These are phyloP conservation scores for Miscanthus sacchariflorus DNA, from an alignment of 202 grass and related monocot species.

Conservation along the genomic window DNA sequence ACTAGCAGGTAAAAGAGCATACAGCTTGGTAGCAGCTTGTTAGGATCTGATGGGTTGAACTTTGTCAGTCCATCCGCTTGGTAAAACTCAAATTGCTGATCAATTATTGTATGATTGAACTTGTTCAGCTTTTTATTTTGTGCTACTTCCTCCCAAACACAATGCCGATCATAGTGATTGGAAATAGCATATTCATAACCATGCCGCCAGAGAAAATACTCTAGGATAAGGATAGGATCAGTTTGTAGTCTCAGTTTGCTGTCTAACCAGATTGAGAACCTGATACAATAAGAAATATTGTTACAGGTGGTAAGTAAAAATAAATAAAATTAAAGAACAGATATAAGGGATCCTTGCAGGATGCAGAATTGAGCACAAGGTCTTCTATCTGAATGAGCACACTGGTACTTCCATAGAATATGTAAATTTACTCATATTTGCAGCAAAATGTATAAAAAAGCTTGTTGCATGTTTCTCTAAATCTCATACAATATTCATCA, in stretches of 20 bases:
- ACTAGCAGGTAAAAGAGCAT: conserved; percentile 45
- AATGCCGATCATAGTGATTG: conserved; percentile 96
- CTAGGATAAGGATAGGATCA: conserved; percentile 93
- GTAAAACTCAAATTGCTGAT: conserved; percentile 99
- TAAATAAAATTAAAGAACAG: conserved; percentile 20
- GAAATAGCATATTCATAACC: conserved; percentile 97
- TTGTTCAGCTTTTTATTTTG: conserved; percentile 99
- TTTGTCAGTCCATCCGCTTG: conserved; percentile 84
- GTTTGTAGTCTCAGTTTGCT: conserved; percentile 95
- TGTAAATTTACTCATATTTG: conserved; percentile 13
- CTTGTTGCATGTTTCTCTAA: not conserved
- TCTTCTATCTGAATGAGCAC: not conserved
- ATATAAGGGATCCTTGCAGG: not conserved
- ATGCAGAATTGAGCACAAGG: conserved; percentile 23
- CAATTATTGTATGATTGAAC: conserved; percentile 95
- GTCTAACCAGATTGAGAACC: conserved; percentile 99
- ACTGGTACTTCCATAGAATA: conserved; percentile 7
- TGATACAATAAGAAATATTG: conserved; percentile 49
- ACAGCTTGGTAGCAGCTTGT: conserved; percentile 95
- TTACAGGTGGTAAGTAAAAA: conserved; percentile 11
- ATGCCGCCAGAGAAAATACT: conserved; percentile 97
- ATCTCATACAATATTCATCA: not conserved
- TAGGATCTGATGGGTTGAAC: conserved; percentile 78
- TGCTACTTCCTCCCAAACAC: conserved; percentile 95
- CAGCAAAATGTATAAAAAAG: not conserved